Percentiles rank a stretch among this genome's conserved stretches.
These are phyloP conservation scores for Ogataea wickerhamii DNA, from an alignment of 805 yeast species.

Conservation along the genomic window DNA sequence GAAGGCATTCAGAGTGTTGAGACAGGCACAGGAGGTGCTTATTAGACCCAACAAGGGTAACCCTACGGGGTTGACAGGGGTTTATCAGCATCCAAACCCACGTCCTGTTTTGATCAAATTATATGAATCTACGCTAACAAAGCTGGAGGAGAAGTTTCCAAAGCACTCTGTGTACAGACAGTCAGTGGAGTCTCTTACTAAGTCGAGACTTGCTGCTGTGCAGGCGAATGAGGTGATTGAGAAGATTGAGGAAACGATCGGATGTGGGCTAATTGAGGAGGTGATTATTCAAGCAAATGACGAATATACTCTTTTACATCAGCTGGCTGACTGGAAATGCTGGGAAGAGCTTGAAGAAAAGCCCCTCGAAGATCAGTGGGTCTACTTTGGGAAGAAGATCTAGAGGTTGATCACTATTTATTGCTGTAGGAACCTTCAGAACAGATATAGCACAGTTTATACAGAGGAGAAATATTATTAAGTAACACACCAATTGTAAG, in stretches of 20 bases:
- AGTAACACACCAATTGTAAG: too few relatives aligned
- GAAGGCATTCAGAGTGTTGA: conserved; percentile 33
- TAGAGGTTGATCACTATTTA: conserved; percentile 23
- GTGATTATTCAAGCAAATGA: conserved; percentile 78
- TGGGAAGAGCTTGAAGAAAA: conserved; percentile 83
- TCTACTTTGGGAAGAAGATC: conserved; percentile 65
- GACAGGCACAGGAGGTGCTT: conserved; percentile 45
- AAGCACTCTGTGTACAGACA: conserved; percentile 70
- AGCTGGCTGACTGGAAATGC: conserved; percentile 62
- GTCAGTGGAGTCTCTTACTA: conserved; percentile 68
- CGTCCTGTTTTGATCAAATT: conserved; percentile 71
- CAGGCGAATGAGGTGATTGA: conserved; percentile 57
- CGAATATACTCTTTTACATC: conserved; percentile 63
- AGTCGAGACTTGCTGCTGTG: conserved; percentile 63
- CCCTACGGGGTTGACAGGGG: conserved; percentile 81
- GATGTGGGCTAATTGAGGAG: conserved; percentile 83
- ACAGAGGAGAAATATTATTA: too few relatives aligned
- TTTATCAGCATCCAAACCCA: conserved; percentile 78
- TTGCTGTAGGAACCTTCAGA: too few relatives aligned
- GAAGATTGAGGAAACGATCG: conserved; percentile 68
- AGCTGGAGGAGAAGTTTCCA: conserved; percentile 62
- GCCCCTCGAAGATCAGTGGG: conserved; percentile 83
- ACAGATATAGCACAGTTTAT: too few relatives aligned
- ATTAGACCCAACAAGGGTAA: conserved; percentile 58
- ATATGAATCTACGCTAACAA: conserved; percentile 64